Percentiles rank a stretch among this genome's conserved stretches.
Evolutionary conservation across 2,329 filamentous ascomycete species (phyloP).

Genomic region (Talaromyces piceae): DNA sequence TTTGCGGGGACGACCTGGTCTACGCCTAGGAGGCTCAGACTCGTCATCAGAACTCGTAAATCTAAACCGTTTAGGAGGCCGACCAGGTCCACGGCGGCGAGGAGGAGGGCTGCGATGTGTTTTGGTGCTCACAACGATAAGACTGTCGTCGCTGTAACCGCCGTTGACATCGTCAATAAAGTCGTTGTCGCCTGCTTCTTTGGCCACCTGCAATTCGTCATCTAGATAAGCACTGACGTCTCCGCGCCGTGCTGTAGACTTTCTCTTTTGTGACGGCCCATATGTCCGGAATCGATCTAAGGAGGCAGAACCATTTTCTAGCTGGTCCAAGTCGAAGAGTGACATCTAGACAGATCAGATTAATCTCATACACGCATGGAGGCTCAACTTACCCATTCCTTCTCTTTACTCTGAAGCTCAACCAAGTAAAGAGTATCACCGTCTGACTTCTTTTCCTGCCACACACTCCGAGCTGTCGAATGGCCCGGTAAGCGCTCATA

Average conservation of each 20-base stretch:
- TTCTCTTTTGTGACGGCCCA: slow-evolving; percentile 5
- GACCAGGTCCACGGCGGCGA: not conserved
- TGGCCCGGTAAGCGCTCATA: slow-evolving; percentile 36
- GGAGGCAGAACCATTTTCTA: slow-evolving; percentile 24
- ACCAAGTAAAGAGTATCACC: slow-evolving; percentile 23
- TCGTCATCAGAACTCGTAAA: not conserved
- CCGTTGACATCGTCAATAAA: not conserved
- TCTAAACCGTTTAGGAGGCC: slow-evolving; percentile 1
- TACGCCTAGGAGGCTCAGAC: not conserved
- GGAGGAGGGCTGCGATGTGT: slow-evolving; percentile 4
- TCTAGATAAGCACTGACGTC: slow-evolving; percentile 14
- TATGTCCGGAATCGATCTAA: slow-evolving; percentile 17
- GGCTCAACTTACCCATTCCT: slow-evolving; percentile 22
- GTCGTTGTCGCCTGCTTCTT: not conserved
- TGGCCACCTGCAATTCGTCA: slow-evolving; percentile 1
- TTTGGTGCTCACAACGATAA: not conserved
- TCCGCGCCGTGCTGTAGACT: not conserved
- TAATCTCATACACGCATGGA: not conserved
- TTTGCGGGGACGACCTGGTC: not conserved
- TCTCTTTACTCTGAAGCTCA: slow-evolving; percentile 29
- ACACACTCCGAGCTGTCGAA: slow-evolving; percentile 25
- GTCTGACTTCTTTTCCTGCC: slow-evolving; percentile 20
- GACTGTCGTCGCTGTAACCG: slow-evolving; percentile 1
- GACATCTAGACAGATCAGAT: slow-evolving; percentile 19
- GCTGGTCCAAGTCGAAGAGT: slow-evolving; percentile 17